phyloP scores from a whole-genome alignment of 2,329 filamentous ascomycete genomes.

The Fusarium tanahbumbuense region DNA sequence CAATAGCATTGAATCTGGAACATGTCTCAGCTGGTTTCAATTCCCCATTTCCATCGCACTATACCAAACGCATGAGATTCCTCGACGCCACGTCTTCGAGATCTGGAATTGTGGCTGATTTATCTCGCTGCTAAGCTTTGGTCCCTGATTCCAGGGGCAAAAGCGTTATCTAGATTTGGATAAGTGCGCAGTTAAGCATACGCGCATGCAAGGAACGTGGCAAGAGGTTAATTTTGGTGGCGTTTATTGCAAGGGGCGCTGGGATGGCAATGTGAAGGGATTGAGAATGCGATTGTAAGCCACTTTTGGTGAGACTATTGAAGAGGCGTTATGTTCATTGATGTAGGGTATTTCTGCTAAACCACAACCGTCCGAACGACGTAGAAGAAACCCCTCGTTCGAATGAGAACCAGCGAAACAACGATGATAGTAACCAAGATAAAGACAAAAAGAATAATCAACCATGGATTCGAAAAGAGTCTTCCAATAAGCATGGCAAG shows the following conservation, averaged over 20 bases:
- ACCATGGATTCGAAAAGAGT: constrained; percentile 13
- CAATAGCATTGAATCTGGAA: constrained; percentile 21
- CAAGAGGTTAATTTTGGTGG: neutral
- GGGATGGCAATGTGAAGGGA: neutral
- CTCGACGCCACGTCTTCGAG: constrained; percentile 13
- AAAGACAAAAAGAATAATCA: neutral
- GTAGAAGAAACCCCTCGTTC: constrained; percentile 32
- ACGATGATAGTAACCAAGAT: constrained; percentile 25
- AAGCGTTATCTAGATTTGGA: neutral
- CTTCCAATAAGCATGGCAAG: constrained; percentile 32
- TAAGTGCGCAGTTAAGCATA: neutral
- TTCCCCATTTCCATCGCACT: neutral
- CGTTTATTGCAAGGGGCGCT: neutral
- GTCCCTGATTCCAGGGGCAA: constrained; percentile 28
- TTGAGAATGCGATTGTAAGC: neutral
- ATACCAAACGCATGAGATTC: constrained; percentile 2
- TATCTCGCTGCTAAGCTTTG: constrained; percentile 18
- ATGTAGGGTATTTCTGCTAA: neutral
- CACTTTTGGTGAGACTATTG: neutral
- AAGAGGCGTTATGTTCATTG: neutral
- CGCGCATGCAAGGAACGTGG: constrained; percentile 11
- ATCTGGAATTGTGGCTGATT: constrained; percentile 32
- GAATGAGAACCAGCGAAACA: constrained; percentile 19
- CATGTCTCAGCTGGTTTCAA: constrained; percentile 12
- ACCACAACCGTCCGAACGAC: constrained; percentile 7